Conservation (phyloP, 495 filamentous ascomycete species). For the Penicillium arizonense region DNA sequence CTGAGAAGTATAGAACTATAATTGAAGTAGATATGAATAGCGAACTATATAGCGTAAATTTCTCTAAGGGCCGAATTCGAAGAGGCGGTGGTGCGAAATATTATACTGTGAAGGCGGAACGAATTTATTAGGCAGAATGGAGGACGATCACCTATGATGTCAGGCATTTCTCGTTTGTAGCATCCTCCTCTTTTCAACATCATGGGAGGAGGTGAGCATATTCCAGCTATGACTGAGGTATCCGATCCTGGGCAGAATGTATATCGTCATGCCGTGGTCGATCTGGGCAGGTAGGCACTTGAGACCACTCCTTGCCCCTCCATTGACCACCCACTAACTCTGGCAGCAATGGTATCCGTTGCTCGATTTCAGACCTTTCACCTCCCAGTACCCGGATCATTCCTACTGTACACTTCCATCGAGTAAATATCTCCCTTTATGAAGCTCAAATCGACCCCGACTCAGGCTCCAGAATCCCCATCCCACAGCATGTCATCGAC, state of each 20-base stretch:
- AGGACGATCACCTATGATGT: constrained; percentile 9
- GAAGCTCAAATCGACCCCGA: constrained; percentile 65
- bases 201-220: constrained; percentile 17
- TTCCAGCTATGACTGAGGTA: background rate
- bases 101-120: background rate
- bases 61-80: background rate
- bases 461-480: constrained; percentile 47
- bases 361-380: constrained; percentile 80
- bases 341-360: constrained; percentile 89
- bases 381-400: constrained; percentile 68
- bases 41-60: too few species aligned
- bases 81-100: background rate
- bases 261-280: constrained; percentile 26
- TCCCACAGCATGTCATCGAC: constrained; percentile 61
- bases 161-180: background rate
- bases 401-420: constrained; percentile 73
- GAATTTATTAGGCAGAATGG: background rate
- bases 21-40: too few species aligned
- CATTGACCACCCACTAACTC: background rate
- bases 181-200: background rate
- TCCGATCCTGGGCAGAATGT: constrained; percentile 5
- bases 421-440: constrained; percentile 83
- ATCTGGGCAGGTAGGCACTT: constrained; percentile 29
- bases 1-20: too few species aligned
- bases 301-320: background rate